Percentiles rank a stretch among this genome's conserved stretches.
phyloP scores from a whole-genome alignment of 2,329 filamentous ascomycete genomes.

The Venturia asperata region DNA sequence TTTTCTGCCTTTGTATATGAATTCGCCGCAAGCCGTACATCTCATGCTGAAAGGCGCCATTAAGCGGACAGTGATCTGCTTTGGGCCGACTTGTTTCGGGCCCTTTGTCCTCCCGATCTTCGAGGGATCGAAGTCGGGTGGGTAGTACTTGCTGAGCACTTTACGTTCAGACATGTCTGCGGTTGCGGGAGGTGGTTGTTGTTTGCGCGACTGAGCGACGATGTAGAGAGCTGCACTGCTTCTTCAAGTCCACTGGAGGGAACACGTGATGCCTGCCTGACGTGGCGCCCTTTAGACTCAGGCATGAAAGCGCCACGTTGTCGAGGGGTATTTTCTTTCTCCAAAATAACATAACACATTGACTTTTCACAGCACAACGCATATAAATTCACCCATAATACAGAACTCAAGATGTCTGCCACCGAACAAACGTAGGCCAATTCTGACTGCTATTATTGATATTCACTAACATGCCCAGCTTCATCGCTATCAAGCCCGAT shows the following conservation, averaged over 20 bases:
- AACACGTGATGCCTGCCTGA: not conserved
- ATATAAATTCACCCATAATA: not conserved
- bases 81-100: constrained; percentile 66
- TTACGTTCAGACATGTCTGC: constrained; percentile 76
- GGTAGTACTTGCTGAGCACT: constrained; percentile 61
- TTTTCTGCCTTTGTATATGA: constrained; percentile 87
- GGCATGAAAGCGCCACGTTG: not conserved
- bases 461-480: constrained; percentile 52
- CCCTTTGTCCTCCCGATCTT: constrained; percentile 64
- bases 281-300: not conserved
- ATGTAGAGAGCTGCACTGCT: too few relatives aligned
- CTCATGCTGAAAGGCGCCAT: constrained; percentile 86
- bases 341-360: too few relatives aligned
- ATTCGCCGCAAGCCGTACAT: constrained; percentile 65
- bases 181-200: constrained; percentile 17
- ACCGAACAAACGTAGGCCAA: constrained; percentile 80
- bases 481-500: constrained; percentile 99
- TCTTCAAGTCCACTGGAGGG: too few relatives aligned
- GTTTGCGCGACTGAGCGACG: too few relatives aligned
- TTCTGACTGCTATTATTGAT: constrained; percentile 15
- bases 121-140: constrained; percentile 83
- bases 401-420: constrained; percentile 33
- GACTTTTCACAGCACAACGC: not conserved
- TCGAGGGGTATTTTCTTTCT: not conserved
- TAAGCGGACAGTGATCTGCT: constrained; percentile 76